Conservation (phyloP, 768 basidiomycete genomes). For the Russula vinacea region DNA sequence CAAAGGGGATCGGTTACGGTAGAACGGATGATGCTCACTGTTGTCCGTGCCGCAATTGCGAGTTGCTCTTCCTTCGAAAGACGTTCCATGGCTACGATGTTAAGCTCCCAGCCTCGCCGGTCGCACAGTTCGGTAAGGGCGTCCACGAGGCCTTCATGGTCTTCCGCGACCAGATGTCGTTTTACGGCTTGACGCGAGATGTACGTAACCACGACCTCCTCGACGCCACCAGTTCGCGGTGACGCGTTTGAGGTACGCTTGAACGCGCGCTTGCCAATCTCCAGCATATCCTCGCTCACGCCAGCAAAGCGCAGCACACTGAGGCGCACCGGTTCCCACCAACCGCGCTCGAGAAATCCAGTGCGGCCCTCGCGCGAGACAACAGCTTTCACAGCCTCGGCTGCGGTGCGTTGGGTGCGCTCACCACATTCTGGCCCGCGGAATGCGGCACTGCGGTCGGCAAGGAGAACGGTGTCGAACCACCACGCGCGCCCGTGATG, state of each 20-base stretch:
- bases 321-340: constrained; percentile 76
- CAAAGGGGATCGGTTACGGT: background rate
- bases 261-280: constrained; percentile 33
- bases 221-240: constrained; percentile 21
- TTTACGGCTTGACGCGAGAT: constrained; percentile 63
- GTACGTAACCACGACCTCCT: constrained; percentile 65
- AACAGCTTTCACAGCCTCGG: constrained; percentile 49
- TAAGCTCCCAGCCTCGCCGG: constrained; percentile 54
- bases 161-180: constrained; percentile 51
- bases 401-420: constrained; percentile 67
- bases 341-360: constrained; percentile 44
- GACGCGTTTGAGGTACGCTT: constrained; percentile 16
- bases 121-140: constrained; percentile 51
- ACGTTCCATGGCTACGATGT: constrained; percentile 58
- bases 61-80: constrained; percentile 77
- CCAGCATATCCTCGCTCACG: constrained; percentile 37
- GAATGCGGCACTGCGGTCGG: constrained; percentile 76
- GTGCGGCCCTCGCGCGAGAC: constrained; percentile 44
- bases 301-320: constrained; percentile 69
- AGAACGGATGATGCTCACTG: constrained; percentile 44
- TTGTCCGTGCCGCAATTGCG: constrained; percentile 58
- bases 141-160: constrained; percentile 53
- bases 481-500: constrained; percentile 51
- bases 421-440: constrained; percentile 60
- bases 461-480: constrained; percentile 65